Base-by-base conservation (phyloP, 2,329 filamentous ascomycete species). In the Paecilomyces variotii region DNA sequence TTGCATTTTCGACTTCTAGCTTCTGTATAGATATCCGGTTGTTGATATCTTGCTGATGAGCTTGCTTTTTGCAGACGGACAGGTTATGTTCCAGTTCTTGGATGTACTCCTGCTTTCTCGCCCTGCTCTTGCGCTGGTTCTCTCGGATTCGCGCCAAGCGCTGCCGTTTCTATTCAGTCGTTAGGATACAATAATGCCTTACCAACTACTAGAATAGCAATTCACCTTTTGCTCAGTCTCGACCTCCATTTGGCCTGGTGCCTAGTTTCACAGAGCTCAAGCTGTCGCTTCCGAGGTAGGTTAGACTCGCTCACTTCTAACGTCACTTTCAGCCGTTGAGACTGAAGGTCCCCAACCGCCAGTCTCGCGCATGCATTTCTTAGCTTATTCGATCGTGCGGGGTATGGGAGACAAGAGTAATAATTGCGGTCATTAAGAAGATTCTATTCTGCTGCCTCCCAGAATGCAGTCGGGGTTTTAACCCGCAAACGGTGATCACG, bases 101-200 rank as follows among this genome's bases (percentile, higher is more conserved):
- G 49, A 70, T 65, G 58, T 74, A 66, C 57, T 73, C 70, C 57
- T 73, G 73, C 55, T 67, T 70, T 50, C 66, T 64, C 2, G 73
- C 72, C 39, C 73, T 67, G 54, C 72, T 74, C 52, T 67, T 73
- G 34, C 73, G 72, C 56, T 75, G 73, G 34, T 74, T 75, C 30
- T 74, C 72, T 19, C 73, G 63, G 30, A 75, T 65, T 27, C 72
- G 70, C 53, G 83, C 81, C 34, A 71, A 67, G 58, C 67, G 67
- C 30, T 70, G 65, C 32, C 61, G 53, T 54, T 67, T 64, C 68
- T 74, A n/a, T 25, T 12, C 50, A 54, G 26, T 12, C 45, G 55
- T 62, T 25, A 61, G 55, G 52, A 55, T 45, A 53, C 14, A 35
- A 32, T 28, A 51, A 26, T 28, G 11, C 12, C 14, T 24, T 25